phyloP scores from a whole-genome alignment of 1,284 basidiomycete species.

The Naganishia liquefaciens region DNA sequence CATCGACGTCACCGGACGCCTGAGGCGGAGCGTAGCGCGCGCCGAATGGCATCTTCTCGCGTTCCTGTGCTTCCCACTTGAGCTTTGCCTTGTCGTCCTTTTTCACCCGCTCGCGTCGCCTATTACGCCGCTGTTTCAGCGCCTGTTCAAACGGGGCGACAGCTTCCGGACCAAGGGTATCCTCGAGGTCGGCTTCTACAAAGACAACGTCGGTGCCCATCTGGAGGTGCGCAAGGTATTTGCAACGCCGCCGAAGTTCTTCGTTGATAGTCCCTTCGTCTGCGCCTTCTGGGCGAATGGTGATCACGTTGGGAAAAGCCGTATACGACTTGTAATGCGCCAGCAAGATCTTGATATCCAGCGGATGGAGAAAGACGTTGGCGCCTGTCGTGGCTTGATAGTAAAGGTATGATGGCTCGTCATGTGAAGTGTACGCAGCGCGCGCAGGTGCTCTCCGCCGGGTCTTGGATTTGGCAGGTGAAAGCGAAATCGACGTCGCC shows the following conservation, averaged over 20 bases:
- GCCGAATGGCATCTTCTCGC: conserved; percentile 59
- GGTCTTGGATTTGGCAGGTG: conserved; percentile 37
- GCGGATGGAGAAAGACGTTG: conserved; percentile 88
- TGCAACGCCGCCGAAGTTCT: conserved; percentile 88
- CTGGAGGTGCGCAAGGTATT: conserved; percentile 90
- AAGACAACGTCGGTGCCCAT: conserved; percentile 92
- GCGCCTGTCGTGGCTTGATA: conserved; percentile 93
- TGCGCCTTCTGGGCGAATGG: conserved; percentile 73
- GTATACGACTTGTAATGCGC: conserved; percentile 80
- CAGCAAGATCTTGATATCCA: conserved; percentile 91
- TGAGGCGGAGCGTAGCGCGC: conserved; percentile 14
- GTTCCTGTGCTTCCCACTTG: conserved; percentile 70
- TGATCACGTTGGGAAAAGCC: conserved; percentile 79
- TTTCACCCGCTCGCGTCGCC: conserved; percentile 72
- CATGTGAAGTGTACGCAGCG: conserved; percentile 24
- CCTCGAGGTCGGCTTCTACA: conserved; percentile 79
- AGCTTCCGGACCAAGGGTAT: conserved; percentile 70
- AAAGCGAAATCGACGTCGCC: conserved; percentile 30
- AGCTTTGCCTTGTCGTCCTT: conserved; percentile 79
- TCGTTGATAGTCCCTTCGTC: conserved; percentile 72
- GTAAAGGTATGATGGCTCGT: conserved; percentile 69
- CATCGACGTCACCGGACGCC: conserved; percentile 35
- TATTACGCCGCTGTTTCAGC: conserved; percentile 70
- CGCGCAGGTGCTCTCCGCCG: conserved; percentile 29
- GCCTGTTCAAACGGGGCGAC: conserved; percentile 77